phyloP scores from a whole-genome alignment of 805 yeast genomes.

The Hanseniaspora osmophila region DNA sequence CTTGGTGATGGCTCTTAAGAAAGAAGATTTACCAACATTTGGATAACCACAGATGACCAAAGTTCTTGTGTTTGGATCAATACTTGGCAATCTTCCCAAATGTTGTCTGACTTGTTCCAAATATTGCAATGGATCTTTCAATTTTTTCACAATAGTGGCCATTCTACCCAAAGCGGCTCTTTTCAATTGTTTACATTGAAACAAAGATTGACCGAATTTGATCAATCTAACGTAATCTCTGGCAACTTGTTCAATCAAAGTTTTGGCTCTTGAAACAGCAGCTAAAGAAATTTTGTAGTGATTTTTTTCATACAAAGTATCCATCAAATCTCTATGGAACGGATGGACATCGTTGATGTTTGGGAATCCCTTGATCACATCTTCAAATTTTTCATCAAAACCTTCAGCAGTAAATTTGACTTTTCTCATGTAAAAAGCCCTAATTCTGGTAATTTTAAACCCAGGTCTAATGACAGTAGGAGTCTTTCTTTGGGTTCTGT shows the following conservation, averaged over 20 bases:
- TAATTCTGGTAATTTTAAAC: conserved; percentile 86
- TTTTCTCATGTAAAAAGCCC: conserved; percentile 96
- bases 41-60: conserved; percentile 96
- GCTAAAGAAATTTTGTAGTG: conserved; percentile 95
- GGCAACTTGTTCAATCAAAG: conserved; percentile 87
- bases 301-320: conserved; percentile 92
- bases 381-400: conserved; percentile 81
- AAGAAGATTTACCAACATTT: conserved; percentile 96
- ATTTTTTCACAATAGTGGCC: conserved; percentile 94
- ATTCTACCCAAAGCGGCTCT: conserved; percentile 98
- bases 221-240: conserved; percentile 88
- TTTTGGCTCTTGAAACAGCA: conserved; percentile 84
- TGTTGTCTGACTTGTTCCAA: conserved; percentile 98
- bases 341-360: conserved; percentile 96
- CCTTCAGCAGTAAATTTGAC: conserved; percentile 95
- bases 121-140: conserved; percentile 85
- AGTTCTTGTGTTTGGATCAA: conserved; percentile 98
- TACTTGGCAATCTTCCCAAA: conserved; percentile 92
- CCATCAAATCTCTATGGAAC: conserved; percentile 95
- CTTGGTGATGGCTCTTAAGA: conserved; percentile 81
- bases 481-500: conserved; percentile 95
- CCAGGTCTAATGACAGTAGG: conserved; percentile 98
- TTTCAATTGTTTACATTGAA: conserved; percentile 96
- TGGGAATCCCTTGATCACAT: conserved; percentile 79
- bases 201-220: conserved; percentile 93